phyloP scores from a whole-genome alignment of 2,329 filamentous ascomycete species.

The Trichophyton schoenleinii region DNA sequence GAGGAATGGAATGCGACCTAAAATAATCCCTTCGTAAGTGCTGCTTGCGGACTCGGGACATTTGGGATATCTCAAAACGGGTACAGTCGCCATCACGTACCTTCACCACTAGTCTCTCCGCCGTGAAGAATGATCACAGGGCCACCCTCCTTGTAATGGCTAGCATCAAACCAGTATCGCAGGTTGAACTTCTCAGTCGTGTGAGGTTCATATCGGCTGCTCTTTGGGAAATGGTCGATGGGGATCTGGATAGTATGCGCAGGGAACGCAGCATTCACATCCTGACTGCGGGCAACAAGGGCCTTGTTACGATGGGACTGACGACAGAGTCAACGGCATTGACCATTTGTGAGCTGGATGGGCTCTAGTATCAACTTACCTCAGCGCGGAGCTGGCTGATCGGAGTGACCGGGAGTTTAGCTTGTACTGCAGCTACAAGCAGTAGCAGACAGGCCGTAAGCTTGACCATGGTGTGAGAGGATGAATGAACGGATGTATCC shows the following conservation, averaged over 20 bases:
- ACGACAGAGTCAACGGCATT: background rate
- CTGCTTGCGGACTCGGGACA: background rate
- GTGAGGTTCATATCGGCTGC: constrained; percentile 65
- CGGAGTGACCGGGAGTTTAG: constrained; percentile 6
- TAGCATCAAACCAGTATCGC: constrained; percentile 73
- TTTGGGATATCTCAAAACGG: background rate
- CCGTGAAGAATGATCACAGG: constrained; percentile 66
- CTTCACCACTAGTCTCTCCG: constrained; percentile 51
- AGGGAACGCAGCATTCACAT: constrained; percentile 28
- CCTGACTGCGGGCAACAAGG: constrained; percentile 1
- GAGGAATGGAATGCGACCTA: constrained; percentile 54
- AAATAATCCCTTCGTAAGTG: constrained; percentile 18
- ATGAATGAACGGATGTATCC: background rate
- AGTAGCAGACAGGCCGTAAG: constrained; percentile 9
- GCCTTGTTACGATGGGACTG: background rate
- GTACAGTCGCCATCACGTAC: constrained; percentile 6
- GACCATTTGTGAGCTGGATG: background rate
- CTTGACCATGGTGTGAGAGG: constrained; percentile 9
- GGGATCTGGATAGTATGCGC: constrained; percentile 43
- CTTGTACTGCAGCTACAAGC: constrained; percentile 7
- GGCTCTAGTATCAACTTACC: background rate
- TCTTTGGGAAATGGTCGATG: constrained; percentile 75
- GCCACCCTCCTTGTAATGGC: constrained; percentile 61
- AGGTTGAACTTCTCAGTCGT: constrained; percentile 54
- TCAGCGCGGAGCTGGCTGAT: constrained; percentile 2